Evolutionary conservation across 768 basidiomycete species (phyloP), one percentile per base, ranked within the genome.

Genomic region (Boletus barrowsii): DNA sequence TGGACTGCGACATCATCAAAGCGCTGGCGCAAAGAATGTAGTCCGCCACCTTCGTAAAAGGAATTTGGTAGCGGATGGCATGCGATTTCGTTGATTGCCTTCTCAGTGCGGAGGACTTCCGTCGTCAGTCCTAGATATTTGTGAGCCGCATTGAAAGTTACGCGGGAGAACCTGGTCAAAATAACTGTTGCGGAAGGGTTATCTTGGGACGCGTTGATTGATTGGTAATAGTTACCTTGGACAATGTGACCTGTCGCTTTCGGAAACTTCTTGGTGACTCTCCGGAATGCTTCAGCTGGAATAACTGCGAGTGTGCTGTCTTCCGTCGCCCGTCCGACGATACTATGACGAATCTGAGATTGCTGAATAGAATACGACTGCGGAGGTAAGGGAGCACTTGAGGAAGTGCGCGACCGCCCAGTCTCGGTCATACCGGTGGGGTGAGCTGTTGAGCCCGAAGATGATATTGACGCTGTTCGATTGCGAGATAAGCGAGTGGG

Each of bases 231-330:
- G 67, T 35, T 64, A 86, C 93, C 93, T 82, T 95, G 92, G 0
- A 97, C 93, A 54, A 98, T 94, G 63, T 95, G 93, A 5, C 95
- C 94, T 36, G 94, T 91, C 4, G 97, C 94, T 64, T 98, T 98
- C 0, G 97, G 97, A 62, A 89, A 97, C 68, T 96, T 94, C 73
- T 95, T 92, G 3, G 96, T 98, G 39, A 99, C 75, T 47, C 94
- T 79, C 51, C 88, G 79, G 73, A 99, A 99, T 5, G 96, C 97
- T 69, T 98, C 94, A 3, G 97, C 96, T 24, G 97, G 97, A 51
- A 99, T 98, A 10, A 99, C 96, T n/a, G 96, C 97, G 18, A 99
- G 75, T 2, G 97, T 98, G 5, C 90, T 90, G 63, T 99, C 97
- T 50, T 91, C 89, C 5, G 88, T 87, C 8, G 97, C 97, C 36